These are phyloP conservation scores for Boletus subparvulus DNA, from an alignment of 768 basidiomycete species.

Conservation along the genomic window DNA sequence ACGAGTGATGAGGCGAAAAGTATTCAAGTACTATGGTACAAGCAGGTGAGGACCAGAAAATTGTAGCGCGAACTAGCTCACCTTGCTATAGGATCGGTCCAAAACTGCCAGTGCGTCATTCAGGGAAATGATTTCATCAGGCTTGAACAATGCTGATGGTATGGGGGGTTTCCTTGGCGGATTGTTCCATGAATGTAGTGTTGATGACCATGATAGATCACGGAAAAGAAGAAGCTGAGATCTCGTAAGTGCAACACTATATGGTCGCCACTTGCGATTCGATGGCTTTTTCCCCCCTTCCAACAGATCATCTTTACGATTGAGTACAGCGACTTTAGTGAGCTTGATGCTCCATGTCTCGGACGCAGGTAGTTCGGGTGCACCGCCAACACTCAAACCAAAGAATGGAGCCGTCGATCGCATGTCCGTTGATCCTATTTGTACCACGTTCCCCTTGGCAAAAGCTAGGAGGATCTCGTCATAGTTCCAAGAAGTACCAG, in stretches of 20 bases:
- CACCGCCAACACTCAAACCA: constrained; percentile 35
- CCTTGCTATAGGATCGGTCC: constrained; percentile 78
- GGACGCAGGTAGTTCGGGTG: constrained; percentile 25
- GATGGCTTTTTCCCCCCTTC: constrained; percentile 75
- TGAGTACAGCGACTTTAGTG: constrained; percentile 77
- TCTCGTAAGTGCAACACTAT: constrained; percentile 81
- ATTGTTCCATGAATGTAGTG: constrained; percentile 45
- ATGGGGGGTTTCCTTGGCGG: constrained; percentile 38
- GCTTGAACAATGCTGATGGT: constrained; percentile 52
- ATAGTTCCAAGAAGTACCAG: constrained; percentile 64
- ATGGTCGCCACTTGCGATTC: constrained; percentile 86
- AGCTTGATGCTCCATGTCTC: constrained; percentile 58
- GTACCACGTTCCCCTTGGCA: constrained; percentile 55
- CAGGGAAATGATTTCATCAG: constrained; percentile 84
- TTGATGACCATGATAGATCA: constrained; percentile 56
- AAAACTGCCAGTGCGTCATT: constrained; percentile 77
- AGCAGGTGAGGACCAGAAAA: constrained; percentile 3
- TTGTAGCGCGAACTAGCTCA: constrained; percentile 31
- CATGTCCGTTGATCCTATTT: constrained; percentile 48
- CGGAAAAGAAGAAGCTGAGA: constrained; percentile 92
- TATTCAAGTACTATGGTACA: constrained; percentile 50
- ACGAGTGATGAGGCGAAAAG: constrained; percentile 74
- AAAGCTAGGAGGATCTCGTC: constrained; percentile 65
- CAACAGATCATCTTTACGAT: constrained; percentile 74
- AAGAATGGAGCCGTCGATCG: constrained; percentile 44